Evolutionary conservation across 495 filamentous ascomycete species (phyloP), one percentile per base, ranked within the genome.

Genomic region (Apodospora peruviana): DNA sequence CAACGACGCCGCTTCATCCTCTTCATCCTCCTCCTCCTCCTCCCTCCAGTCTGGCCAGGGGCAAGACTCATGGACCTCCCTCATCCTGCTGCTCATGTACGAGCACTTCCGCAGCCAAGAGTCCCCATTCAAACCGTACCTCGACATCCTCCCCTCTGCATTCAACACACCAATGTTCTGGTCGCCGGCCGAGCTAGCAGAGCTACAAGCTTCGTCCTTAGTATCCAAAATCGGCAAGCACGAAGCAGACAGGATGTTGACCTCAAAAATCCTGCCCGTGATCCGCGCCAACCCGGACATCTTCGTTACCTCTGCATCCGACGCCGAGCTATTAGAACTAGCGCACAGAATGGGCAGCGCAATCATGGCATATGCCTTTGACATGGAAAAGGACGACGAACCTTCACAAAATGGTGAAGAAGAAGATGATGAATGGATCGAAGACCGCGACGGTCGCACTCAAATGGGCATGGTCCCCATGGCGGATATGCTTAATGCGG

Each of bases 351-450:
- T 95, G 80, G 91, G 85, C 0, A 89, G 85, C 12, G 76, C 85
- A 14, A 93, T 96, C 37, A 95, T 96, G 90, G 85, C 89, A 4
- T 96, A 96, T 62, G 90, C 89, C 2, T 97, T 97, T 57, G 91
- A 96, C 52, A 75, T 97, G 0, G 75, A 77, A 10, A 67, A 71
- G 5, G 69, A 74, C 5, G 68, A 77, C 1, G 72, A 70, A 0
- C 72, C 79, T 9, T 68, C 76, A 2, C 76, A 79, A 20, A 70
- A 76, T 0, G 73, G 70, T 10, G 76, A 82, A 0, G 78, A 79
- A 34, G 75, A 77, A 10, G 74, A 71, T 21, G 75, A 72, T 23
- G 83, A 77, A 16, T 77, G 80, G 54, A 82, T 87, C 38, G 78
- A 83, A 48, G 84, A 85, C 16, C 81, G 86, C 48, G 85, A 85